Base-by-base conservation (phyloP, 352 stramenopile genomes). In the Phytophthora litchii region DNA sequence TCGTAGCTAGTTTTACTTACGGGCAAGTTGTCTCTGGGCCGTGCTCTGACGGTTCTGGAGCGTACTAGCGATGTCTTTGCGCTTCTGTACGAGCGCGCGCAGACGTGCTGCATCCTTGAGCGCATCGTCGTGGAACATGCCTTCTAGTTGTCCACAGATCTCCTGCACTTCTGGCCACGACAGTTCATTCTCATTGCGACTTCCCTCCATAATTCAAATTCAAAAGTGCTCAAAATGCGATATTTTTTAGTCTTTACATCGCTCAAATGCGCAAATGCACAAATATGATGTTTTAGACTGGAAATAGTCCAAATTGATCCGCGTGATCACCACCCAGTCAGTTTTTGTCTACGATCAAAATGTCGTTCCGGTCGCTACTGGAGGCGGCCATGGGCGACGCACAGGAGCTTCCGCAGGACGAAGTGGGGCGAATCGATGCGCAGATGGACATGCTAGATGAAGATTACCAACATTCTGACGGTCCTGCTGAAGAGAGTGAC, bases 331-430 rank as follows among this genome's bases (percentile, higher is more conserved):
- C 10, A 8, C 32, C 50, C 53, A 59, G 27, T 69, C 60, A 66
- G n/a, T 57, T 56, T 47, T 48, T 32, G 8, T 12, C 27, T 20
- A 29, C 23, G 23, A 14, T 4, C 17, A 45, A 11, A 13, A 93
- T 93, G 84, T 91, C 84, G 68, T 93, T 93, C 61, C 76, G 82
- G 61, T 89, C 84, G 80, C 76, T 93, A 62, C 72, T 93, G 41
- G 79, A 93, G 66, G 82, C 84, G 44, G 84, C 81, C 21, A 91
- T 93, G 81, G 82, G 80, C 56, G 73, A 86, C 47, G 75, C 76
- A 13, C 78, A 89, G 31, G 74, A 74, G 49, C 72, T 86, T 45
- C 69, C 86, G 45, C 46, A 63, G 25, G 64, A 59, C 27, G 63
- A 79, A 27, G 47, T 48, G 21, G 42, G 49, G 8, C 52, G 45